Percentiles rank a stretch among this genome's conserved stretches.
Conservation (phyloP, 257 asterid species). For the Ehretia macrophylla region DNA sequence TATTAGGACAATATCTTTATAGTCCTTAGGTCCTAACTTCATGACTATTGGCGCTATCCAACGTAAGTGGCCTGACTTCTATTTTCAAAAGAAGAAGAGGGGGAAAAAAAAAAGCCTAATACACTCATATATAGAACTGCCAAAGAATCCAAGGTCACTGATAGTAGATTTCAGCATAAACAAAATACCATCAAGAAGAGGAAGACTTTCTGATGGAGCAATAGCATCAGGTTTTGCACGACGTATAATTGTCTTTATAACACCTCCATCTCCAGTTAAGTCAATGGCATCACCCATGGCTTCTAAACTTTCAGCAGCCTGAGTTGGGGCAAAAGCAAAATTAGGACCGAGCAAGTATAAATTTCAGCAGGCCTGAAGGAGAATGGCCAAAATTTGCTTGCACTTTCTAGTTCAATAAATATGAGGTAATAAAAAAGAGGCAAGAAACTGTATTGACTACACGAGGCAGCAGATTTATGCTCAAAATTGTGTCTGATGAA, state of each 20-base stretch:
- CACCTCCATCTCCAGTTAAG: slow-evolving; percentile 98
- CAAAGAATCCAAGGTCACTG: not conserved
- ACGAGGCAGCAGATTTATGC: too few species aligned
- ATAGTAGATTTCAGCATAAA: not conserved
- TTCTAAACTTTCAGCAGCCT: slow-evolving; percentile 31
- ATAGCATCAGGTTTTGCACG: slow-evolving; percentile 74
- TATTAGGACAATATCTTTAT: too few species aligned
- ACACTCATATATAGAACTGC: not conserved
- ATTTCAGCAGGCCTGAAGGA: too few species aligned
- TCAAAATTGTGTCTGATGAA: too few species aligned
- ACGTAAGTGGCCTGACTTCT: too few species aligned
- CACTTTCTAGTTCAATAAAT: too few species aligned
- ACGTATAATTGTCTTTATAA: slow-evolving; percentile 64
- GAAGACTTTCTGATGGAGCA: slow-evolving; percentile 79
- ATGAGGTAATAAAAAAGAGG: too few species aligned
- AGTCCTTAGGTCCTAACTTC: too few species aligned
- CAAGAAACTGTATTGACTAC: too few species aligned
- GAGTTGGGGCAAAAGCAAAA: not conserved
- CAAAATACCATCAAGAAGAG: slow-evolving; percentile 79
- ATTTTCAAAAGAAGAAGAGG: too few species aligned
- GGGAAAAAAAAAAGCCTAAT: not conserved
- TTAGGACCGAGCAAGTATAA: slow-evolving; percentile 1
- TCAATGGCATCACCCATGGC: slow-evolving; percentile 66
- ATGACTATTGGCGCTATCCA: too few species aligned
- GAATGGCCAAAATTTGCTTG: too few species aligned